Evolutionary conservation across 108 stramenopile genomes (phyloP), one percentile per base, ranked within the genome.

Genomic region (Epipyxis sp.): DNA sequence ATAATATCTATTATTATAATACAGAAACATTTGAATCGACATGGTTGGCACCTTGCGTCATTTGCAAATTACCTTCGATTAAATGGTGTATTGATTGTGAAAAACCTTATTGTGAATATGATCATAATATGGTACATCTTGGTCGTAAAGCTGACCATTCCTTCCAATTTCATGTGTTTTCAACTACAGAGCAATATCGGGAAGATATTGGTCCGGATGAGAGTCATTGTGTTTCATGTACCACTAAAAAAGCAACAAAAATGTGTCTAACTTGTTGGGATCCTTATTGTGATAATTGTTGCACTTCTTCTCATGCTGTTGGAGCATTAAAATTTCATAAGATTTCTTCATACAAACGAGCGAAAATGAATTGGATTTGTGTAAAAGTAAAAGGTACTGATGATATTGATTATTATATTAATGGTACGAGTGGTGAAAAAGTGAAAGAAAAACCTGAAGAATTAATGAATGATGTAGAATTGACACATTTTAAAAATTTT

Each of bases 211-310:
- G n/a, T n/a, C 46, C 46, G 46, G 20, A 50, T 20, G 20, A 13
- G 6, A 20, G 6, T 20, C 6, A 50, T 6, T 74, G 71, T 42
- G 43, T 74, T 32, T 37, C 40, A 32, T 74, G 71, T 25, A 27
- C 10, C 41, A 6, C 27, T 16, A 46, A 57, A 29, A 6, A 42
- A 10, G 44, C 46, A 37, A 74, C 25, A 30, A 27, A 37, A 10
- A 27, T 74, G 46, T 74, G 71, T 37, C 34, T 74, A 42, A 42
- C 16, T 13, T 74, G 71, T 42, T 74, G 71, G 71, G 71, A 74
- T 25, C 44, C 44, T 10, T 74, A 74, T 32, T 74, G 71, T 32
- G 34, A 30, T 10, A 13, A 3, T 6, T 74, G 71, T 32, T 74
- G 40, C 35, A 32, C 40, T 29, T 32, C 43, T 10, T 37, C 43